phyloP scores from a whole-genome alignment of 208 protist genomes.

The Wallacemonas sp. region DNA sequence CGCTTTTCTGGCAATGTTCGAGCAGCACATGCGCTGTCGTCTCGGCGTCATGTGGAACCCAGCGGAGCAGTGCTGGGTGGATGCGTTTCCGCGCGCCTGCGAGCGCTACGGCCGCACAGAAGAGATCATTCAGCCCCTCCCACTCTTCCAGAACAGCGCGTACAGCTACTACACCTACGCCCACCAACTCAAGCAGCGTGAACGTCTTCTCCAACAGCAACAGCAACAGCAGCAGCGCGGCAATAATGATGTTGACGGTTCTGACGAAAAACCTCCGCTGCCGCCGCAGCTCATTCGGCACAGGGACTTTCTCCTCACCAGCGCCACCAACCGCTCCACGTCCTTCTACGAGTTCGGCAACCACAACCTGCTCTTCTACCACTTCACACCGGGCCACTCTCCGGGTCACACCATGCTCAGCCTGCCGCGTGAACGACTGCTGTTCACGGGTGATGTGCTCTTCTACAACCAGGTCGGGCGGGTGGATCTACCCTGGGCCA shows the following conservation, averaged over 20 bases:
- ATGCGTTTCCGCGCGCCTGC: constrained; percentile 73
- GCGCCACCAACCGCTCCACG: constrained; percentile 75
- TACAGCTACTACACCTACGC: constrained; percentile 69
- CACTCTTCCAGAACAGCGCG: constrained; percentile 58
- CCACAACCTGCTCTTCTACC: constrained; percentile 76
- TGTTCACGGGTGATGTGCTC: constrained; percentile 88
- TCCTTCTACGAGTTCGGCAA: constrained; percentile 84
- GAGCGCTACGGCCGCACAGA: constrained; percentile 76
- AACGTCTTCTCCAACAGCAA: constrained; percentile 30
- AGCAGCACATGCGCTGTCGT: constrained; percentile 37
- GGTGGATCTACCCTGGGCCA: constrained; percentile 84
- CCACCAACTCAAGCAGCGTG: constrained; percentile 35
- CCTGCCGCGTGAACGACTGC: constrained; percentile 74
- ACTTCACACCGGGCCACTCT: constrained; percentile 88
- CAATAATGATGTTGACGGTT: background rate
- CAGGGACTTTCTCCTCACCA: constrained; percentile 74
- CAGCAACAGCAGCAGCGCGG: constrained; percentile 8
- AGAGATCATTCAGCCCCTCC: constrained; percentile 62
- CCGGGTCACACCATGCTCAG: constrained; percentile 90
- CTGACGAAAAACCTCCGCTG: constrained; percentile 4
- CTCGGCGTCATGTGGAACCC: constrained; percentile 80
- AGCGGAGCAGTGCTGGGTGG: constrained; percentile 80
- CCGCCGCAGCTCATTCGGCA: constrained; percentile 47
- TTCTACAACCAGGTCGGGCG: constrained; percentile 84
- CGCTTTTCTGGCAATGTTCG: constrained; percentile 65